phyloP scores from a whole-genome alignment of 2,329 filamentous ascomycete species.

The Corynespora cassiicola region DNA sequence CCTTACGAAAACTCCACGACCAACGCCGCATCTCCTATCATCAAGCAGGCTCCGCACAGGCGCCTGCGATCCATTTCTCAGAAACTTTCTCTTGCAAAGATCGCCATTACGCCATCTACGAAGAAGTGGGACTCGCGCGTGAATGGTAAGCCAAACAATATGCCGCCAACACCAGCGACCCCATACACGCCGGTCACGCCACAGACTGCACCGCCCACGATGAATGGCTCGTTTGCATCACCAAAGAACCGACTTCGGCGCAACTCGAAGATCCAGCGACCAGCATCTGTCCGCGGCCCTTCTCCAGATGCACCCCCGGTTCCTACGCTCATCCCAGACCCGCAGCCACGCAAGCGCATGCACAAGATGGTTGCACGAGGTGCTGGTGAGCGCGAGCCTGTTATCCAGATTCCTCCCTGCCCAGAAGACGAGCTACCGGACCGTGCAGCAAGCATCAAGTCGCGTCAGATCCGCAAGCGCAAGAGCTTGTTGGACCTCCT shows the following conservation, averaged over 20 bases:
- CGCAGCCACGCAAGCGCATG: conserved; percentile 13
- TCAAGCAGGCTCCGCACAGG: conserved; percentile 40
- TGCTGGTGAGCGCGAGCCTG: conserved; percentile 43
- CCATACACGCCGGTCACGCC: conserved; percentile 42
- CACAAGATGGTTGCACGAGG: conserved; percentile 39
- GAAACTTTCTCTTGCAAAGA: conserved; percentile 45
- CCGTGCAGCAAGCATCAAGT: conserved; percentile 25
- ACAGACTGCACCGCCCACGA: conserved; percentile 34
- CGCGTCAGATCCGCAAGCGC: conserved; percentile 39
- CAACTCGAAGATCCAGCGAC: conserved; percentile 39
- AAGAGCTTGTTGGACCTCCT: conserved; percentile 47
- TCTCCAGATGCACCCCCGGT: conserved; percentile 31
- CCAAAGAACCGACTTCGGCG: conserved; percentile 18
- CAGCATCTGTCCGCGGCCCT: conserved; percentile 18
- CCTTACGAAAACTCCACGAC: conserved; percentile 42
- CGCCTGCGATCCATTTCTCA: conserved; percentile 46
- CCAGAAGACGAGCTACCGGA: conserved; percentile 28
- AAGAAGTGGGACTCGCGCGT: conserved; percentile 38
- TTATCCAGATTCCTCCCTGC: conserved; percentile 40
- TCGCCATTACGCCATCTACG: conserved; percentile 42
- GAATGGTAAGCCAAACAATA: conserved; percentile 22
- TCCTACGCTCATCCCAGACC: conserved; percentile 17
- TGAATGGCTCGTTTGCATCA: conserved; percentile 12
- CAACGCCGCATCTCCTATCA: conserved; percentile 38
- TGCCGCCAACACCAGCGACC: conserved; percentile 30